Evolutionary conservation across 2,329 filamentous ascomycete genomes (phyloP), one percentile per base, ranked within the genome.

Genomic region (Calonectria montana): DNA sequence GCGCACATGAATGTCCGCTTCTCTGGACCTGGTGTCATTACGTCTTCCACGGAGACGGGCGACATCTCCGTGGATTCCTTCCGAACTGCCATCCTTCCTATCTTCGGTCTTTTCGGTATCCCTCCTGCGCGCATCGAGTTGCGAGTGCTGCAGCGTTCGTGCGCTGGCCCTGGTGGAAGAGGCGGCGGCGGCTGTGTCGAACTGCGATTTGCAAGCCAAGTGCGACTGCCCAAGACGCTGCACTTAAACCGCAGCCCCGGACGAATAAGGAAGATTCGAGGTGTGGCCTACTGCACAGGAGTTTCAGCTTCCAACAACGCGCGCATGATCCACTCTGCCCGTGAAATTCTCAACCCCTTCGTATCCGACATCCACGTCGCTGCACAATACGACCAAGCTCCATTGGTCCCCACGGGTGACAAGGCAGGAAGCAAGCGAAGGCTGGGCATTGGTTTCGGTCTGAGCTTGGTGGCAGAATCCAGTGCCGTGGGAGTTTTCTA

Each of bases 21-120:
- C 82, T 92, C 93, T 3, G 97, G 97, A 0, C 93, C 95, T 0
- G 97, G 97, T 62, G 96, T 98, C 67, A 97, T 99, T 77, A 98
- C 97, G 1, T 93, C 93, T 12, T 91, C 94, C 2, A 98, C 96
- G 4, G 90, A 94, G 74, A 89, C 89, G 0, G 95, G 96, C 71
- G 97, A 99, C 83, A 91, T 98, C 74, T 97, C 94, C 3, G 94
- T 97, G 77, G 97, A 99, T 83, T 96, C 94, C 12, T 96, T 99
- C 82, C 93, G 97, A 76, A 98, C 96, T 8, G 96, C 96, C 9
- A 92, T 98, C 61, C 89, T 99, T 21, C 97, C 97, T 4, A 87
- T 98, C 21, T 98, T 95, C 84, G 94, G 93, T 75, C 92, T 94
- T 76, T 98, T 98, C 82, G 97, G 96, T 62, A 97, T 99, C 75